phyloP scores from a whole-genome alignment of 140 eudicot genomes.

The Erigeron philadelphicus region DNA sequence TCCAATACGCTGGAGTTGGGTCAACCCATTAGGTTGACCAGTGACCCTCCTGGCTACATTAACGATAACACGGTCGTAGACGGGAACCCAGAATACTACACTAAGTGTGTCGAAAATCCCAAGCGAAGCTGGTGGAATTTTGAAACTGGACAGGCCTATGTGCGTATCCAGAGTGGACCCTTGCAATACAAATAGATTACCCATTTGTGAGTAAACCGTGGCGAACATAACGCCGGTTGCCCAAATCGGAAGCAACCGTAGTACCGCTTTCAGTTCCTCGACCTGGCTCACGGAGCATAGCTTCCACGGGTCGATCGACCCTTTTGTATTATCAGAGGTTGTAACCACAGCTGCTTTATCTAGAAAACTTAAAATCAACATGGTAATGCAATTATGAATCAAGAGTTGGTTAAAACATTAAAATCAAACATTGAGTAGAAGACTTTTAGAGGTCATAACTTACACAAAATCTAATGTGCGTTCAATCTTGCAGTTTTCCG shows the following conservation, averaged over 20 bases:
- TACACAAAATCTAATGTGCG: conserved; percentile 44
- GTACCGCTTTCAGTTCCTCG: conserved; percentile 46
- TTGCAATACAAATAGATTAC: conserved; percentile 43
- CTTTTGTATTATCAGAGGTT: conserved; percentile 31
- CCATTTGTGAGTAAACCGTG: conserved; percentile 47
- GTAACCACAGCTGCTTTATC: conserved; percentile 49
- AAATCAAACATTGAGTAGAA: conserved; percentile 1
- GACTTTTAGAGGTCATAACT: conserved; percentile 6
- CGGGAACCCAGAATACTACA: conserved; percentile 49
- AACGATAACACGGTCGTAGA: conserved; percentile 40
- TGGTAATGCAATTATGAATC: not conserved
- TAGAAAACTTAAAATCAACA: conserved; percentile 32
- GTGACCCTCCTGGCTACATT: conserved; percentile 36
- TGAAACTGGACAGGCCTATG: conserved; percentile 35
- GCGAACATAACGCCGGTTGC: conserved; percentile 46
- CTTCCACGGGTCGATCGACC: conserved; percentile 38
- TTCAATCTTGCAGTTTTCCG: conserved; percentile 40
- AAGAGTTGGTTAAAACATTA: not conserved
- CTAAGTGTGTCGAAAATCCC: conserved; percentile 48
- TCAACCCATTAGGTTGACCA: conserved; percentile 45
- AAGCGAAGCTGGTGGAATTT: conserved; percentile 50
- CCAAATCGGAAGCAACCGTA: conserved; percentile 47
- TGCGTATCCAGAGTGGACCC: conserved; percentile 36
- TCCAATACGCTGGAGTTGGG: conserved; percentile 53
- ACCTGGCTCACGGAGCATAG: conserved; percentile 55